These are phyloP conservation scores for Erythrophleum ivorense DNA, from an alignment of 331 rosid species.

Conservation along the genomic window DNA sequence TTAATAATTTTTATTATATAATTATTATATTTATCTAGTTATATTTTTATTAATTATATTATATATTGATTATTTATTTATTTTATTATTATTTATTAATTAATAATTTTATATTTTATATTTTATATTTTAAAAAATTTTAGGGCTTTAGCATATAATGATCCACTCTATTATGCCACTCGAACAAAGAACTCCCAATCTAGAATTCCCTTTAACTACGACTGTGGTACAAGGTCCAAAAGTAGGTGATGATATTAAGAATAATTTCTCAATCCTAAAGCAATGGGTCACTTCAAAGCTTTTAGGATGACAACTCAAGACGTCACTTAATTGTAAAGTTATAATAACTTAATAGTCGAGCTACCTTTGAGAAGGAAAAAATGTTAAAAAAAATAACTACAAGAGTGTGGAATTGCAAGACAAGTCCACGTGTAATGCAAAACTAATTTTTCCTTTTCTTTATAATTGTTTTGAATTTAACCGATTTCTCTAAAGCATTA, in stretches of 20 bases:
- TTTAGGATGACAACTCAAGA: background rate
- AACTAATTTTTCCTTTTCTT: background rate
- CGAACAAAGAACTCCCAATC: conserved; percentile 15
- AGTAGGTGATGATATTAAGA: background rate
- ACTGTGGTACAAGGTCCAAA: background rate
- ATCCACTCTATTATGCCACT: conserved; percentile 23
- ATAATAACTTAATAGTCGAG: conserved; percentile 1
- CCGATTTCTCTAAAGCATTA: conserved; percentile 15
- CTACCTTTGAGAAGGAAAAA: conserved; percentile 10
- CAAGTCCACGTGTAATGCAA: background rate
- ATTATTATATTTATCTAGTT: too few relatives aligned
- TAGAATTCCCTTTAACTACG: background rate
- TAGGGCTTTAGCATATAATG: background rate
- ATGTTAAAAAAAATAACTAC: background rate
- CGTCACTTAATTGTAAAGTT: background rate
- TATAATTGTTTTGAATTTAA: conserved; percentile 10
- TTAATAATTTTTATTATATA: too few relatives aligned
- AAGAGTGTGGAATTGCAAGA: conserved; percentile 6
- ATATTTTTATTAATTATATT: too few relatives aligned
- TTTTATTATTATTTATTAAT: too few relatives aligned
- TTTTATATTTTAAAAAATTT: too few relatives aligned
- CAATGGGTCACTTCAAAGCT: background rate
- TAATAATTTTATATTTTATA: too few relatives aligned
- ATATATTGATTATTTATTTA: too few relatives aligned
- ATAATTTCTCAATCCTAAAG: conserved; percentile 14